Evolutionary conservation across 257 asterid species (phyloP), one percentile per base, ranked within the genome.

Genomic region (Nicotiana tabacum): DNA sequence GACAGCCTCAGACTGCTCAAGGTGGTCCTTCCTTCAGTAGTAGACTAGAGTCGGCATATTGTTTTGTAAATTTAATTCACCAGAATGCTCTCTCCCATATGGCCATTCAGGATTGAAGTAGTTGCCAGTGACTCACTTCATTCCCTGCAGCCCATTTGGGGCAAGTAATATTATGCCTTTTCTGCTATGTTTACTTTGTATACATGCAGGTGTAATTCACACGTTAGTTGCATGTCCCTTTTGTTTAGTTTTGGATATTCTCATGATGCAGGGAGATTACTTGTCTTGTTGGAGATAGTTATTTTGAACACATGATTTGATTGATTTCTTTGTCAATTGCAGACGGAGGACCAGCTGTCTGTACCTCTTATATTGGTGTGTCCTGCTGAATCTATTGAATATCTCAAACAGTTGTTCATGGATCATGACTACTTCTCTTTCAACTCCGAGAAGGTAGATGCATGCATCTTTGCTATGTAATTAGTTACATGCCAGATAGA

Each of bases 401-500:
- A 85, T 83, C 88, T 94, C 79, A 90, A 87, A 85, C 91, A 92
- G 39, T 56, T 89, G 85, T 94, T 96, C 87, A 57, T 83, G 66
- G 70, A 86, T 78, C 85, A 91, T 82, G 97, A 91, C 85, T 84
- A 91, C 89, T 93, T 91, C 81, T 88, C 85, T 83, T 93, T 96
- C 84, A 91, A 94, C 87, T 86, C 93, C n/a, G 90, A 93, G 85
- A 96, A 96, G 99, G 98, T 95, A 77, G 89, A 57, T 48, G 56
- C 56, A 78, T 72, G 30, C n/a, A 58, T 58, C 78, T 77, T 21
- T 48, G 55, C 39, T 13, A 33, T 12, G 77, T 6, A 27, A 21
- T 76, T 53, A 13, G 77, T 82, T 77, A n/a, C 64, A 0, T 39
- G 80, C 32, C 77, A 74, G 18, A 9, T 17, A 24, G 33, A n/a